A percentile compares a stretch with the other conserved stretches of the same genome.
Conservation (phyloP, 768 basidiomycete genomes). For the Lactarius sp. region DNA sequence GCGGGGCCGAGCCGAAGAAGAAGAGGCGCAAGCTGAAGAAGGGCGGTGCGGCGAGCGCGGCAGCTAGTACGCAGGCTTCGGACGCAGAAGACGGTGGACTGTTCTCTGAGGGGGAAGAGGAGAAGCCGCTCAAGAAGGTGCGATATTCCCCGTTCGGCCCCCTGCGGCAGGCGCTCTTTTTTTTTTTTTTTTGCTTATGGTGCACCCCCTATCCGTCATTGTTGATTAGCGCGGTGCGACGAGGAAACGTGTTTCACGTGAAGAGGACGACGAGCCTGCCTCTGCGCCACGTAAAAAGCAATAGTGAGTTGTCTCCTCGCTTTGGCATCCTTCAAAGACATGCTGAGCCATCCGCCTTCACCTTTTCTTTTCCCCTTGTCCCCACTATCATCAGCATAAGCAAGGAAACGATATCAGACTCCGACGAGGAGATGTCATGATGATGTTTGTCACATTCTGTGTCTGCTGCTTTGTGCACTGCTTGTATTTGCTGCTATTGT, state of each 20-base stretch:
- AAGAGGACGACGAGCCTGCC: conserved; percentile 70
- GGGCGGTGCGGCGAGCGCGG: conserved; percentile 37
- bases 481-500: background rate
- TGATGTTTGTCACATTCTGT: background rate
- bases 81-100: conserved; percentile 59
- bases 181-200: background rate
- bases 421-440: conserved; percentile 69
- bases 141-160: conserved; percentile 16
- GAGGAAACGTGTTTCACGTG: conserved; percentile 74
- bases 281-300: conserved; percentile 70
- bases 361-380: conserved; percentile 5
- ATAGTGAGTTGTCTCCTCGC: conserved; percentile 45
- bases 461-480: background rate
- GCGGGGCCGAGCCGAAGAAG: conserved; percentile 47
- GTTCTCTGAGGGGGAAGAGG: conserved; percentile 66
- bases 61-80: conserved; percentile 42
- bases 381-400: conserved; percentile 58
- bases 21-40: conserved; percentile 70
- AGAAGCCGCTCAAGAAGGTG: conserved; percentile 69
- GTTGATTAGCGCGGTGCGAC: conserved; percentile 34
- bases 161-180: background rate
- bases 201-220: background rate
- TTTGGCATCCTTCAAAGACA: background rate
- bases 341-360: background rate
- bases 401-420: conserved; percentile 82